A percentile compares a stretch with the other conserved stretches of the same genome.
Conservation (phyloP, 176 grass and related monocot species). For the Carex scoparia region DNA sequence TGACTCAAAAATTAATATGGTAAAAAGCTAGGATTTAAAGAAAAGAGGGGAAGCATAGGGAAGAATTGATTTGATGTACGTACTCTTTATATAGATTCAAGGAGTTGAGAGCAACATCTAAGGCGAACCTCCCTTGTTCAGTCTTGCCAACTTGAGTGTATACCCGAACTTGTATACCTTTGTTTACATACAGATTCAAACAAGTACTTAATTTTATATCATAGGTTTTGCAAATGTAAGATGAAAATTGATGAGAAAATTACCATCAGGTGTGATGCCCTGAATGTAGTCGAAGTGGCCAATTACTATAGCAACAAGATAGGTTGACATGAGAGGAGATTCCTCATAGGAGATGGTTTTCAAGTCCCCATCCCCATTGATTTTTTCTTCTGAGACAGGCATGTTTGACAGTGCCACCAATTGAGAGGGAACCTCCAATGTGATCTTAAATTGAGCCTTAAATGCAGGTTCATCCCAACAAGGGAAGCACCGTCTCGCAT, state of each 20-base stretch:
- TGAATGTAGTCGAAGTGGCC: slow-evolving; percentile 77
- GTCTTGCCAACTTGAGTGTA: slow-evolving; percentile 75
- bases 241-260: background rate
- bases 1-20: background rate
- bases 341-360: slow-evolving; percentile 47
- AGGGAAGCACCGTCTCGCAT: slow-evolving; percentile 80
- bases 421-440: slow-evolving; percentile 56
- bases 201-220: background rate
- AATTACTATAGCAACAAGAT: slow-evolving; percentile 82
- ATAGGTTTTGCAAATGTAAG: background rate
- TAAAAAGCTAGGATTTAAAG: too few species aligned
- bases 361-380: background rate
- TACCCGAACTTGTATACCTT: slow-evolving; percentile 65
- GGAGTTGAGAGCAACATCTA: slow-evolving; percentile 75
- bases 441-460: slow-evolving; percentile 85
- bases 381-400: slow-evolving; percentile 42
- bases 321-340: slow-evolving; percentile 93
- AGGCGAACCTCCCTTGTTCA: slow-evolving; percentile 71
- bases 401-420: slow-evolving; percentile 83
- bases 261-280: slow-evolving; percentile 49
- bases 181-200: slow-evolving; percentile 16
- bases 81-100: slow-evolving; percentile 80
- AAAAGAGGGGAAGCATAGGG: background rate
- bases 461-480: slow-evolving; percentile 89
- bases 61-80: background rate